Evolutionary conservation across 1,284 basidiomycete genomes (phyloP).

Genomic region (Trichosporon asahii): DNA sequence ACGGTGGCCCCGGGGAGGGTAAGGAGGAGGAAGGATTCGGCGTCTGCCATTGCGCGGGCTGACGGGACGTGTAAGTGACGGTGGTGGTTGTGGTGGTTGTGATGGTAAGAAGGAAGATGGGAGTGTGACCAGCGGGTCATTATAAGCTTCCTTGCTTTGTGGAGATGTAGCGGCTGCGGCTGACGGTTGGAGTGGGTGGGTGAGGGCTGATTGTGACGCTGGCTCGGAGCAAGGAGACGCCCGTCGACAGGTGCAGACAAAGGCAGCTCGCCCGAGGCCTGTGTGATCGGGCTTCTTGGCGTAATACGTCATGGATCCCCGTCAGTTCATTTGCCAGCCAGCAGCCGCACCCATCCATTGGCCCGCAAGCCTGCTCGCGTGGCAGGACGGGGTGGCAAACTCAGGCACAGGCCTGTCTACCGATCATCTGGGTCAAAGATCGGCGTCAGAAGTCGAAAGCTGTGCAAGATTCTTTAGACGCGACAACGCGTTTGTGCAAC

Average conservation of each 20-base stretch:
- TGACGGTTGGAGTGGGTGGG: neutral
- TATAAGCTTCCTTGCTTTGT: neutral
- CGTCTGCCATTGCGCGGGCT: neutral
- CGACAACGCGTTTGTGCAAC: neutral
- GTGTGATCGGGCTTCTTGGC: neutral
- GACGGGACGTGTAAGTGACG: neutral
- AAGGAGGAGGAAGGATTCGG: conserved; percentile 21
- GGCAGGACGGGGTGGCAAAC: neutral
- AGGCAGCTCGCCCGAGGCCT: neutral
- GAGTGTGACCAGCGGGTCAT: conserved; percentile 2
- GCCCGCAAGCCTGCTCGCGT: neutral
- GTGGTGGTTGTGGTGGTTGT: neutral
- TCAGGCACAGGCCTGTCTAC: neutral
- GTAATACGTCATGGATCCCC: neutral
- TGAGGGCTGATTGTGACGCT: neutral
- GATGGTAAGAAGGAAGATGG: neutral
- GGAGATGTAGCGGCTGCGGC: neutral
- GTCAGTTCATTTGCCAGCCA: neutral
- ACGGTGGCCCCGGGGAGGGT: conserved; percentile 18
- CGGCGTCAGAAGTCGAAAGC: neutral
- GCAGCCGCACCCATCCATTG: neutral
- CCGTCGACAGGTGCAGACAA: neutral
- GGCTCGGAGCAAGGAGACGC: neutral
- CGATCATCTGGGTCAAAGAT: neutral
- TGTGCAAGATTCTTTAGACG: neutral